phyloP scores from a whole-genome alignment of 306 rosid genomes.

The Cyamopsis tetragonoloba region DNA sequence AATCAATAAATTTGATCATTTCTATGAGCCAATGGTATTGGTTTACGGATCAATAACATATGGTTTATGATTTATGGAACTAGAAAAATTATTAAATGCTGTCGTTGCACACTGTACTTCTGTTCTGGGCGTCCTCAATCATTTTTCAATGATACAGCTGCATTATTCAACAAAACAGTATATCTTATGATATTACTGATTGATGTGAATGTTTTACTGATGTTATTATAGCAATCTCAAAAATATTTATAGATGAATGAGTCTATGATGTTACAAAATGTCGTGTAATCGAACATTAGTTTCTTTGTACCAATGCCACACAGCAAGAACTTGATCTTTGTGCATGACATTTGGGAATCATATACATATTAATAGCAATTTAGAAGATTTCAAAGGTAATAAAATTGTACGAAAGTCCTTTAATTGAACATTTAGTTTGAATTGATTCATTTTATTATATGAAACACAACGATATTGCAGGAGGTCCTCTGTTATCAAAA shows the following conservation, averaged over 20 bases:
- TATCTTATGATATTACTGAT: background rate
- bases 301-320: too few species aligned
- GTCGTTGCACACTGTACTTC: conserved; percentile 21
- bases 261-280: too few species aligned
- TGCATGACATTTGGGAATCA: too few species aligned
- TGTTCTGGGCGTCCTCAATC: conserved; percentile 29
- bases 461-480: too few species aligned
- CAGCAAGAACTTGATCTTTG: too few species aligned
- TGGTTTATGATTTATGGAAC: background rate
- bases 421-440: too few species aligned
- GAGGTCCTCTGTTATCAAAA: too few species aligned
- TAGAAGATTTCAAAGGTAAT: too few species aligned
- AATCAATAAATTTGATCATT: conserved; percentile 14
- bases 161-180: background rate
- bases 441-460: too few species aligned
- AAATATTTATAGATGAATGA: background rate
- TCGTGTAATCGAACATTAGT: too few species aligned
- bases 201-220: background rate
- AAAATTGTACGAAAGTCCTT: too few species aligned
- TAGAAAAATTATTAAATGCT: conserved; percentile 21
- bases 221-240: background rate
- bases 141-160: conserved; percentile 3
- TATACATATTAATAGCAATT: too few species aligned
- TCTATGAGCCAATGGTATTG: background rate
- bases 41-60: background rate